phyloP scores from a whole-genome alignment of 2,329 filamentous ascomycete species.

The Mycosphaerella sp. region DNA sequence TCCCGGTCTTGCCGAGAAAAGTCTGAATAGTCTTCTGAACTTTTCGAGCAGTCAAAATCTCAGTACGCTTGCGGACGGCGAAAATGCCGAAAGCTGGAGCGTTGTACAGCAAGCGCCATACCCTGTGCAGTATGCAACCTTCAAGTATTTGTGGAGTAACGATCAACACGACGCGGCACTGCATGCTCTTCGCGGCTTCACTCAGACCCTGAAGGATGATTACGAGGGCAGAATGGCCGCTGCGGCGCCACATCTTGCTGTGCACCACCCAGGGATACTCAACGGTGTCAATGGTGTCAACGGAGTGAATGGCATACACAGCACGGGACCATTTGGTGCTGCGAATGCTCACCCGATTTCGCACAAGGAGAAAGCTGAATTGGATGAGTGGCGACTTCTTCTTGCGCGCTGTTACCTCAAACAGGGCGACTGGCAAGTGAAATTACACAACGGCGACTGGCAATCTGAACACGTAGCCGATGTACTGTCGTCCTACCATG shows the following conservation, averaged over 20 bases:
- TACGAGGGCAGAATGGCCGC: conserved; percentile 40
- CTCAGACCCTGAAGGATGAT: conserved; percentile 53
- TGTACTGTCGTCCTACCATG: conserved; percentile 81
- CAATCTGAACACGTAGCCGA: conserved; percentile 78
- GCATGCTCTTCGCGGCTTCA: conserved; percentile 57
- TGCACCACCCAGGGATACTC: conserved; percentile 11
- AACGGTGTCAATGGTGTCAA: conserved; percentile 38
- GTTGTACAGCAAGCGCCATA: conserved; percentile 51
- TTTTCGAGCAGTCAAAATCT: conserved; percentile 48
- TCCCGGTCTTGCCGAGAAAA: conserved; percentile 92
- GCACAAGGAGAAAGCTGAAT: conserved; percentile 39
- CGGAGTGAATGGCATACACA: conserved; percentile 39
- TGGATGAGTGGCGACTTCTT: conserved; percentile 58
- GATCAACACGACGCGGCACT: conserved; percentile 60
- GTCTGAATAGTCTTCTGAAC: conserved; percentile 81
- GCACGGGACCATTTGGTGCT: conserved; percentile 28
- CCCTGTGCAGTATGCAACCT: conserved; percentile 88
- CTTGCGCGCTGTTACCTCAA: conserved; percentile 94
- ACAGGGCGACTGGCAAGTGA: conserved; percentile 92
- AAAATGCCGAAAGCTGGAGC: conserved; percentile 14
- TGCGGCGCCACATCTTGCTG: conserved; percentile 22
- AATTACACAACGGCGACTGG: conserved; percentile 83
- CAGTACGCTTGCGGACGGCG: conserved; percentile 24
- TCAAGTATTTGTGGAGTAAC: conserved; percentile 94
- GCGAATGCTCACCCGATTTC: conserved; percentile 26